Evolutionary conservation across 768 basidiomycete genomes (phyloP), one percentile per base, ranked within the genome.

Genomic region (Favolaschia claudopus): DNA sequence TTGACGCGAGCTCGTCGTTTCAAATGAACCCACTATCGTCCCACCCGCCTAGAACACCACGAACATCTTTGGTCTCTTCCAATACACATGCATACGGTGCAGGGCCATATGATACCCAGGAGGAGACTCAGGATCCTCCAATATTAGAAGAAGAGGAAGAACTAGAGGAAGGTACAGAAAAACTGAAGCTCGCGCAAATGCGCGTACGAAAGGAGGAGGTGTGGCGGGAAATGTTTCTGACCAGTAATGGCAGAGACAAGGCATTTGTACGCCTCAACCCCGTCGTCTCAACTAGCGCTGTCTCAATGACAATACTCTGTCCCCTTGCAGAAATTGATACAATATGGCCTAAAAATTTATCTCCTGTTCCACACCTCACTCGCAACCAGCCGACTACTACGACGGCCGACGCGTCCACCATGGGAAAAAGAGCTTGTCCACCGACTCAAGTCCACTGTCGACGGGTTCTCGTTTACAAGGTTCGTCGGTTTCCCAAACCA

Each of bases 211-310:
- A 72, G 38, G 88, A 89, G 69, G 91, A 92, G 29, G 82, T 95
- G 7, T 93, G 89, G 91, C 80, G 87, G 62, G 93, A 93, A 55
- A 85, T 94, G 71, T 77, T 94, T 50, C 80, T 86, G 67, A 88
- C 91, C 27, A 91, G 89, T 65, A 81, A 85, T 63, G 93, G 93
- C 47, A 81, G 93, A 65, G 93, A 95, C 74, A 95, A 95, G 76
- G 85, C 87, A 27, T 89, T 95, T 69, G 92, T 94, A 76, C 68
- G 91, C 82, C 40, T 9, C 24, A 24, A 20, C 22, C 36, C 19
- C 43, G 39, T 42, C 32, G 43, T 38, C 24, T 39, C 17, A 20
- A 22, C 13, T 55, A 31, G 47, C n/a, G 39, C 48, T 37, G 24
- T 57, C 34, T 33, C 37, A 40, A 39, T 29, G 61, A 54, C 13